A percentile compares a stretch with the other conserved stretches of the same genome.
Evolutionary conservation across 2,329 filamentous ascomycete species (phyloP).

Genomic region (Stromatinia cepivora): DNA sequence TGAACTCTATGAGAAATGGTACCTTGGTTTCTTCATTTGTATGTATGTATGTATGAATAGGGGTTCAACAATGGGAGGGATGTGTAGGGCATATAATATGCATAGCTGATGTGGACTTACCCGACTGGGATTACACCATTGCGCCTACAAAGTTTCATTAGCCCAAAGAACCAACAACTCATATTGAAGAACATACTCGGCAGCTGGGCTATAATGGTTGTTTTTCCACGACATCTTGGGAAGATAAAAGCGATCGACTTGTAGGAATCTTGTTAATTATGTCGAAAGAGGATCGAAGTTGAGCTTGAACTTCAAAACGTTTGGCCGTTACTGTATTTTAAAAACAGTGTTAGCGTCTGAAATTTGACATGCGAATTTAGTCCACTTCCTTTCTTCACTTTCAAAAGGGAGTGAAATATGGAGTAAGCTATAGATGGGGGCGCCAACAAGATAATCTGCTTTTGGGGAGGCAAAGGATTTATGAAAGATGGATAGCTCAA

Average conservation of each 20-base stretch:
- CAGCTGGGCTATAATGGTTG: conserved; percentile 3
- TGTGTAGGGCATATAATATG: background rate
- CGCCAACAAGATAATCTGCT: background rate
- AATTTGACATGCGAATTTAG: background rate
- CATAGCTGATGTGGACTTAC: background rate
- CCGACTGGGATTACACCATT: background rate
- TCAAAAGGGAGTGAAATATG: background rate
- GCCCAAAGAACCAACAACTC: too few species aligned
- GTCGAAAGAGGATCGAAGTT: background rate
- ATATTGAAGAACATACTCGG: background rate
- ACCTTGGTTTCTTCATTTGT: background rate
- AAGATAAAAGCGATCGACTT: background rate
- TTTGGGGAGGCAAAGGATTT: too few species aligned
- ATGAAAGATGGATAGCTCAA: background rate
- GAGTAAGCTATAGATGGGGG: too few species aligned
- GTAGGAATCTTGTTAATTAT: too few species aligned
- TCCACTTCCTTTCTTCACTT: too few species aligned
- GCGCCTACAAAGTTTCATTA: background rate
- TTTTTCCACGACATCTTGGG: conserved; percentile 1
- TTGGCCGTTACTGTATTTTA: background rate
- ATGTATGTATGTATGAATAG: background rate
- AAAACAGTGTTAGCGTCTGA: background rate
- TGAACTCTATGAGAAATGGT: background rate
- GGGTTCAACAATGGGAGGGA: background rate
- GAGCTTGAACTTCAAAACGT: background rate